Evolutionary conservation across 257 asterid species (phyloP).

Genomic region (Asclepias syriaca): DNA sequence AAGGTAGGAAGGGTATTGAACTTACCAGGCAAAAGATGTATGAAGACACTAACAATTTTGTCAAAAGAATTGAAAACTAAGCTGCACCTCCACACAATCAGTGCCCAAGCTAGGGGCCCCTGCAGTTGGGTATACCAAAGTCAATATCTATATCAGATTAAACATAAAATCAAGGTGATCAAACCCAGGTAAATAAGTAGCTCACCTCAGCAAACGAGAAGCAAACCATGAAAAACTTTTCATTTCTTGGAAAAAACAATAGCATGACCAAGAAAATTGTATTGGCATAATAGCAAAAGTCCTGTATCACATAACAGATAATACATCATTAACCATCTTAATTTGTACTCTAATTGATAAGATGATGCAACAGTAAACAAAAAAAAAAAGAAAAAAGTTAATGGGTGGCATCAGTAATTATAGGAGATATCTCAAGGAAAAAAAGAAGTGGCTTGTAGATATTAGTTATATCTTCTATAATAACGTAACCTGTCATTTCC

Average conservation of each 20-base stretch:
- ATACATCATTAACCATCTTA: not conserved
- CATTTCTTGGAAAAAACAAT: conserved; percentile 72
- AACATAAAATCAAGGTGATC: conserved; percentile 4
- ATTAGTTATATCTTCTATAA: not conserved
- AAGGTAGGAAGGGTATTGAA: conserved; percentile 8
- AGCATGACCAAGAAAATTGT: conserved; percentile 78
- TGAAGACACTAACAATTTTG: conserved; percentile 93
- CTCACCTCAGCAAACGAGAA: conserved; percentile 96
- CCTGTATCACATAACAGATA: conserved; percentile 41
- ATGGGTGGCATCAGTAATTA: not conserved
- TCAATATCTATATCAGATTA: not conserved
- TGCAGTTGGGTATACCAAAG: conserved; percentile 25
- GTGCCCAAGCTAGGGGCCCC: conserved; percentile 99
- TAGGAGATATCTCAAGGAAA: not conserved
- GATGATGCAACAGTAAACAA: too few relatives aligned
- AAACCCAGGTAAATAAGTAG: conserved; percentile 6
- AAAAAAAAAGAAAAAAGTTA: not conserved
- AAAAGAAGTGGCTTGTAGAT: not conserved
- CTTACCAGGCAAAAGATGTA: conserved; percentile 96
- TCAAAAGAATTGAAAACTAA: conserved; percentile 92
- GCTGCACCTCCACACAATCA: conserved; percentile 95
- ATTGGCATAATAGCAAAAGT: conserved; percentile 94
- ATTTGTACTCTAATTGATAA: not conserved
- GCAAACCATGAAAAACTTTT: conserved; percentile 97
- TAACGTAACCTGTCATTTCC: not conserved